phyloP scores from a whole-genome alignment of 805 yeast species.

The Kluyveromyces dobzhanskii region DNA sequence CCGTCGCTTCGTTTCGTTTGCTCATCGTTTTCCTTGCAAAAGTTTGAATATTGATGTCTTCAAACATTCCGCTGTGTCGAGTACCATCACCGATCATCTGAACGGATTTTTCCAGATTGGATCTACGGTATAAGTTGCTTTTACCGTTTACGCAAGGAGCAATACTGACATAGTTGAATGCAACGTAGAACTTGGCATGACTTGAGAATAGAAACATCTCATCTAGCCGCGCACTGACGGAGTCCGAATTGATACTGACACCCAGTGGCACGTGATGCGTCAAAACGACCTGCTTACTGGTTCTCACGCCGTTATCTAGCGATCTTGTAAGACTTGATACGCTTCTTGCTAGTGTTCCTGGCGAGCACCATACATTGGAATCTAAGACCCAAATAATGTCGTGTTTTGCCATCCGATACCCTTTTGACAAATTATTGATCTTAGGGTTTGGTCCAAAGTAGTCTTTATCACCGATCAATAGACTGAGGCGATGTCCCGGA shows the following conservation, averaged over 20 bases:
- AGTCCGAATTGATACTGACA: slow-evolving; percentile 26
- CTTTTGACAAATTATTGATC: slow-evolving; percentile 79
- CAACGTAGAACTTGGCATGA: slow-evolving; percentile 77
- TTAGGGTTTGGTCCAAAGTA: slow-evolving; percentile 83
- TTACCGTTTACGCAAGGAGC: slow-evolving; percentile 94
- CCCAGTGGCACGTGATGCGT: slow-evolving; percentile 82
- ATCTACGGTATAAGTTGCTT: slow-evolving; percentile 65
- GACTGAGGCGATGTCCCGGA: slow-evolving; percentile 48
- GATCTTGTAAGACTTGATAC: slow-evolving; percentile 43
- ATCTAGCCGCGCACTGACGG: slow-evolving; percentile 62
- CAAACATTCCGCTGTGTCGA: slow-evolving; percentile 5
- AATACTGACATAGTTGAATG: slow-evolving; percentile 60
- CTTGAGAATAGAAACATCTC: slow-evolving; percentile 80
- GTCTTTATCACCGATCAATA: slow-evolving; percentile 44
- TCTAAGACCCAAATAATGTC: slow-evolving; percentile 83
- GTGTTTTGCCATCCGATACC: slow-evolving; percentile 55
- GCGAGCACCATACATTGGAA: slow-evolving; percentile 72
- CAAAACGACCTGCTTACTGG: slow-evolving; percentile 43
- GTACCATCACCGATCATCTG: slow-evolving; percentile 28
- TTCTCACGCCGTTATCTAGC: slow-evolving; percentile 41
- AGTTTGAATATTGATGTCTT: slow-evolving; percentile 5
- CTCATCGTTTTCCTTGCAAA: slow-evolving; percentile 6
- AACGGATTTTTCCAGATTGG: slow-evolving; percentile 56
- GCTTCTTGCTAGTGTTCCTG: slow-evolving; percentile 57
- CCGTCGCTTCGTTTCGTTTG: slow-evolving; percentile 2